Conservation (phyloP, 768 basidiomycete species). For the Mycena kentingensis region DNA sequence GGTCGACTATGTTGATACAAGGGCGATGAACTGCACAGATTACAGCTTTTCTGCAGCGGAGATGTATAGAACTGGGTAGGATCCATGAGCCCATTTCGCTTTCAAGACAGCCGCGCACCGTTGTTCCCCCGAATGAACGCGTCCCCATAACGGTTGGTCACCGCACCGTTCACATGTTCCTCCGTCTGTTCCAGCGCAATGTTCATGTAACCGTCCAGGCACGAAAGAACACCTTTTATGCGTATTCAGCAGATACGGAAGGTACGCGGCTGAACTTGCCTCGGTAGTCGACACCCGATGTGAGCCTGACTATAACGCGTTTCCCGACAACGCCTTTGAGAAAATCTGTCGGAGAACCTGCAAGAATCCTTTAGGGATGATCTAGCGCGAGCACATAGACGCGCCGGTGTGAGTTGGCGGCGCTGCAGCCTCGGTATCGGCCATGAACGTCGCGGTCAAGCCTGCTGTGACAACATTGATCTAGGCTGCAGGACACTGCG, state of each 20-base stretch:
- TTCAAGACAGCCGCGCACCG: constrained; percentile 48
- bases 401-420: no score
- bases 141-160: constrained; percentile 91
- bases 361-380: no score
- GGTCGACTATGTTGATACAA: constrained; percentile 18
- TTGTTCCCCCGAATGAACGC: constrained; percentile 95
- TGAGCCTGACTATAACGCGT: constrained; percentile 86
- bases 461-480: no score
- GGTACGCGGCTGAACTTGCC: constrained; percentile 40
- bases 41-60: constrained; percentile 67
- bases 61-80: constrained; percentile 67
- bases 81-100: constrained; percentile 2
- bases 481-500: no score
- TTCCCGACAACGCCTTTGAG: constrained; percentile 97
- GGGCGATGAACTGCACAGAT: constrained; percentile 18
- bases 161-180: constrained; percentile 86
- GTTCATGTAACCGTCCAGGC: constrained; percentile 99
- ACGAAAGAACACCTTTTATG: constrained; percentile 79
- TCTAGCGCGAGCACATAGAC: no score
- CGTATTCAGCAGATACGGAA: not conserved
- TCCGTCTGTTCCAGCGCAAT: constrained; percentile 97
- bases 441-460: no score
- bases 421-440: no score
- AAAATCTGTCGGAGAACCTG: constrained; percentile 91
- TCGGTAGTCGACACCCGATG: constrained; percentile 90